Evolutionary conservation across 768 basidiomycete genomes (phyloP), one percentile per base, ranked within the genome.

Genomic region (Suillus clintonianus): DNA sequence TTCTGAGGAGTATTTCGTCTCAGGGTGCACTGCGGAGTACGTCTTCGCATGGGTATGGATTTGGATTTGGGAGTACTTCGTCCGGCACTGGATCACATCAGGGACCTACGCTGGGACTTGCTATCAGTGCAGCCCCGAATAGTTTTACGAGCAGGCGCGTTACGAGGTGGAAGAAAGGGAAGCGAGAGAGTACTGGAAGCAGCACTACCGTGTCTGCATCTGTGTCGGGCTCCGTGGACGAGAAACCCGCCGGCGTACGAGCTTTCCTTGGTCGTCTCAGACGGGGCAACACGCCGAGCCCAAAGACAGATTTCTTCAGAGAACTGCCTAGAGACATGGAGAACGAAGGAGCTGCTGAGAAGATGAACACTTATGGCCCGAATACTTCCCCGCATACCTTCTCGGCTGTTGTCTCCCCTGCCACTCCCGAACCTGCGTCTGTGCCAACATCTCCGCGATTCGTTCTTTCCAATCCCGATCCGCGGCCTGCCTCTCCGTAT

Each of bases 401-500:
- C 27, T 57, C 56, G 17, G 17, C 56, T 11, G 17, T 41, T 19
- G 17, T 57, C 17, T 57, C 56, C 3, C 56, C 56, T 62, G 7
- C 62, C 65, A 53, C 71, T 64, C 51, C 59, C 9, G 63, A 65
- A 59, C 67, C 65, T 34, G 19, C 62, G 5, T 58, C 65, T 4
- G 58, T 47, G 24, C 63, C 70, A 32, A 75, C 67, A 1, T 66
- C 67, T 7, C 64, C 42, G 0, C 73, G 66, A 63, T 76, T 74
- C 57, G 64, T 75, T 22, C 75, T 75, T 17, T 75, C 74, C 8
- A 75, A 75, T 45, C 74, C 74, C 32, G 75, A 75, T 57, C 66
- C 68, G n/a, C 64, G 63, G 17, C 67, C 67, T n/a, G 51, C 69
- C 37, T 69, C 73, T 14, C 72, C 65, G 1, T 64, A 62, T 47